phyloP scores from a whole-genome alignment of 2,329 filamentous ascomycete genomes.

The Cladosporium sp. region DNA sequence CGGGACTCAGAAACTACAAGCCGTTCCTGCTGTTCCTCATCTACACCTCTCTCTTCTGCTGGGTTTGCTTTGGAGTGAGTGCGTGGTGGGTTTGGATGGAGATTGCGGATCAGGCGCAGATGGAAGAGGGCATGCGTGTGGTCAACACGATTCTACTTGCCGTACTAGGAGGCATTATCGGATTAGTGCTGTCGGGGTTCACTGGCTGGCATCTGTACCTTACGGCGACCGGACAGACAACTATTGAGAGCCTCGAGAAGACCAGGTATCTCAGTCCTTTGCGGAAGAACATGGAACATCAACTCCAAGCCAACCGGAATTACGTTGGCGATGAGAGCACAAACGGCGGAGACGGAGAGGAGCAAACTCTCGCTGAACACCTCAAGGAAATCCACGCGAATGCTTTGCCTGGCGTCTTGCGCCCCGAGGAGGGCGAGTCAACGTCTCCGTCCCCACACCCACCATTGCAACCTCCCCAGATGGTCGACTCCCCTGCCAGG shows the following conservation, averaged over 20 bases:
- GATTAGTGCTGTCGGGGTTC: slow-evolving; percentile 80
- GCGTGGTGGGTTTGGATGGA: slow-evolving; percentile 80
- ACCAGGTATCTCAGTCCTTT: slow-evolving; percentile 85
- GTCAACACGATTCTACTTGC: slow-evolving; percentile 86
- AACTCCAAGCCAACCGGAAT: slow-evolving; percentile 14
- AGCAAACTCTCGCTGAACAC: slow-evolving; percentile 55
- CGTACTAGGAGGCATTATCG: slow-evolving; percentile 85
- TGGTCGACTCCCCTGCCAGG: slow-evolving; percentile 37
- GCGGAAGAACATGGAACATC: slow-evolving; percentile 52
- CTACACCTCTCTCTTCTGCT: slow-evolving; percentile 82
- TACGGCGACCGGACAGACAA: slow-evolving; percentile 74
- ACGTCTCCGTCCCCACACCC: slow-evolving; percentile 22
- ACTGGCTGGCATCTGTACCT: slow-evolving; percentile 87
- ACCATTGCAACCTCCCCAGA: slow-evolving; percentile 16
- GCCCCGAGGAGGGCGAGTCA: slow-evolving; percentile 74
- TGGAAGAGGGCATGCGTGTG: slow-evolving; percentile 64
- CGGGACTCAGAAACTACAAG: slow-evolving; percentile 93
- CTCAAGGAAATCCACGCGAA: slow-evolving; percentile 77
- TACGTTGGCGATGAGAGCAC: slow-evolving; percentile 40
- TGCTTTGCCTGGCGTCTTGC: slow-evolving; percentile 69
- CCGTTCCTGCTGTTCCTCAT: slow-evolving; percentile 86
- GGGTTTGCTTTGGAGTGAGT: slow-evolving; percentile 71
- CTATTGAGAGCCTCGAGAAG: slow-evolving; percentile 93
- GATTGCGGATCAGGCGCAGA: slow-evolving; percentile 63
- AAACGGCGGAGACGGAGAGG: background rate